Conservation (phyloP, 2,329 filamentous ascomycete genomes). For the Verticillium nonalfalfae region DNA sequence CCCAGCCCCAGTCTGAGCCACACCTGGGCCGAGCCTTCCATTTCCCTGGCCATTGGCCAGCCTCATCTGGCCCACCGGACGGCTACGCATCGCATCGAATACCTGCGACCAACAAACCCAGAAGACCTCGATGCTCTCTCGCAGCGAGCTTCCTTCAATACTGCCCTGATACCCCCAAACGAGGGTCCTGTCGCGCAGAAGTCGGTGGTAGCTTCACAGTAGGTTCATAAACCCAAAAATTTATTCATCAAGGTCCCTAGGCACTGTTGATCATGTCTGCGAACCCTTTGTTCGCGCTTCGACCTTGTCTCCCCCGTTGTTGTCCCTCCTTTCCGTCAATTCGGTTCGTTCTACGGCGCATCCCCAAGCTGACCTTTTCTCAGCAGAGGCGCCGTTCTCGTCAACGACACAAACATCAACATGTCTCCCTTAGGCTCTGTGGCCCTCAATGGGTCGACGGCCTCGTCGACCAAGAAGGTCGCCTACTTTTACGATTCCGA, state of each 20-base stretch:
- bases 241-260: neutral
- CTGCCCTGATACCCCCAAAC: neutral
- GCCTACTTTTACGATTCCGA: slow-evolving; percentile 99
- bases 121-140: neutral
- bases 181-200: neutral
- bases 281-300: neutral
- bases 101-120: neutral
- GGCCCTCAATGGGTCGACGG: slow-evolving; percentile 34
- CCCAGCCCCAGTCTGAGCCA: neutral
- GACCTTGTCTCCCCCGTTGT: neutral
- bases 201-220: neutral
- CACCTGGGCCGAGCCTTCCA: neutral
- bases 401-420: neutral
- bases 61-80: neutral
- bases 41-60: neutral
- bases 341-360: neutral
- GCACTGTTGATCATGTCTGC: neutral
- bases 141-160: neutral
- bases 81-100: neutral
- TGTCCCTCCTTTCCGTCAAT: neutral
- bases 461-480: slow-evolving; percentile 64
- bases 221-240: neutral
- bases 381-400: neutral
- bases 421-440: slow-evolving; percentile 30
- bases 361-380: neutral